Evolutionary conservation across 163 green algal genomes (phyloP), one percentile per base, ranked within the genome.

Genomic region (Chlorella variabilis): DNA sequence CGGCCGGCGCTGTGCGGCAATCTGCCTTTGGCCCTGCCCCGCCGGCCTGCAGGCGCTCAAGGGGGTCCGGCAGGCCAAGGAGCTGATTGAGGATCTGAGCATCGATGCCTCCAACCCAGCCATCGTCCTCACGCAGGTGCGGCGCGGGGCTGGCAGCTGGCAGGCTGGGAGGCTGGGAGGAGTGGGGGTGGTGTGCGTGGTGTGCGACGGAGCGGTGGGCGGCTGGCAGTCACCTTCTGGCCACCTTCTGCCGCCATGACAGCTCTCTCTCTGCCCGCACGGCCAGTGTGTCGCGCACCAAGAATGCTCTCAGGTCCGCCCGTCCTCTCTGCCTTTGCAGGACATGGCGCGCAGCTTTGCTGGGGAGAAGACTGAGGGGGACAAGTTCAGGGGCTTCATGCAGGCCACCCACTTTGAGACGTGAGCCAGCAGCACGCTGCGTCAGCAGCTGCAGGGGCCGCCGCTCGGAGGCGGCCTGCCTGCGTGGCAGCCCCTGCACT

Each of bases 91-190:
- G 27, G 87, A 84, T 0, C 86, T 90, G 25, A 75, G 79, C 41
- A 82, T 84, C 69, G 86, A 92, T n/a, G 87, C 89, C 0, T 48
- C 48, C 69, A 93, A 93, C 80, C 87, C 88, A 0, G 79, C 88
- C 2, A 70, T 87, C 29, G 87, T 93, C 11, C 85, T 91, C 71
- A 91, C 84, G 7, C 61, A 85, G 59, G 56, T 87, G n/a, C n/a
- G n/a, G n/a, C n/a, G n/a, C n/a, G n/a, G n/a, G n/a, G n/a, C n/a
- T n/a, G n/a, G n/a, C n/a, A n/a, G n/a, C n/a, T n/a, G n/a, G n/a
- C n/a, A n/a, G n/a, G n/a, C n/a, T 21, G 5, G 68, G 7, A n/a
- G 15, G 54, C 9, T 62, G 54, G 54, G 54, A 9, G 54, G 13
- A 15, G 15, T 9, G 15, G 20, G 18, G 15, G 54, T 62, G 54